Conservation (phyloP, 331 rosid genomes). For the Cucumis variabilis region DNA sequence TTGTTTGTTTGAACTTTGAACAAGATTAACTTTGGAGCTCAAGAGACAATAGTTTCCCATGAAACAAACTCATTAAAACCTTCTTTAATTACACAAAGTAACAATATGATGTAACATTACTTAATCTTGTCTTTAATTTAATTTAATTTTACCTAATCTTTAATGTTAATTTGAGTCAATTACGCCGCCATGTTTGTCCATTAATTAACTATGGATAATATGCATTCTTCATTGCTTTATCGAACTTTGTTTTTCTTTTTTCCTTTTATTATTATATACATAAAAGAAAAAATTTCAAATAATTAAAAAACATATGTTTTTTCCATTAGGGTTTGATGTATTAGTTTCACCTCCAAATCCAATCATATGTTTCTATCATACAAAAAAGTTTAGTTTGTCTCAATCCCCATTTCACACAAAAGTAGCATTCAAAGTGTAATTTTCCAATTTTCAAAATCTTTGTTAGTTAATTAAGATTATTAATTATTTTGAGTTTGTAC, state of each 20-base stretch:
- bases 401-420: not conserved
- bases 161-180: constrained; percentile 40
- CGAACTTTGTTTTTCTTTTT: not conserved
- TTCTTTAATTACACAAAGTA: not conserved
- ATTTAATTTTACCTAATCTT: not conserved
- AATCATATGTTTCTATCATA: not conserved
- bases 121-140: not conserved
- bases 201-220: not conserved
- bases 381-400: not conserved
- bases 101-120: not conserved
- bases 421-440: not conserved
- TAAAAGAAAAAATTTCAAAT: not conserved
- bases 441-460: not conserved
- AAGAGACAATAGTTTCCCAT: not conserved
- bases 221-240: not conserved
- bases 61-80: not conserved
- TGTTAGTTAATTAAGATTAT: not conserved
- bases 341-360: not conserved
- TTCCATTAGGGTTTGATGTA: not conserved
- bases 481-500: not conserved
- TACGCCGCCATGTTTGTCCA: constrained; percentile 38
- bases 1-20: not conserved
- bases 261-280: not conserved
- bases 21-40: not conserved
- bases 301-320: not conserved